Conservation (phyloP, 257 asterid species). For the Fraxinus pennsylvanica region DNA sequence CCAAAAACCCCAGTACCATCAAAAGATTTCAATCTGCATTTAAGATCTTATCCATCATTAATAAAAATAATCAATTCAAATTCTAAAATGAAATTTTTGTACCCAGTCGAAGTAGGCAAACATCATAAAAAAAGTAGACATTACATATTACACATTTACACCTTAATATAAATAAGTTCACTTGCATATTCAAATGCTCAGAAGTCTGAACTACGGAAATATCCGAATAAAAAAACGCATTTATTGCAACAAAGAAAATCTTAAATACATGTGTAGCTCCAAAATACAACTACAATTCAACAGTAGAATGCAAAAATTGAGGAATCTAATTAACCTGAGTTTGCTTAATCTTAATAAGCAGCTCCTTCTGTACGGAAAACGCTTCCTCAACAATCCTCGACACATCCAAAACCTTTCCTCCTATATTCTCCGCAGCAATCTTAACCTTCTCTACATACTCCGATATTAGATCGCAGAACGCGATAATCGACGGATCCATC, state of each 20-base stretch:
- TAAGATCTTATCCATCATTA: not conserved
- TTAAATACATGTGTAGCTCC: not conserved
- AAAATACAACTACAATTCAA: not conserved
- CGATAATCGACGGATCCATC: slow-evolving; percentile 77
- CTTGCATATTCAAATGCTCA: not conserved
- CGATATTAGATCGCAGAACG: slow-evolving; percentile 72
- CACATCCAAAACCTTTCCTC: slow-evolving; percentile 77
- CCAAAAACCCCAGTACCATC: not conserved
- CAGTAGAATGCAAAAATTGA: not conserved
- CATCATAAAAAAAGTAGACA: not conserved
- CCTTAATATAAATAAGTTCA: not conserved
- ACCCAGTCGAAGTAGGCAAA: not conserved
- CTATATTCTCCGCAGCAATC: slow-evolving; percentile 79
- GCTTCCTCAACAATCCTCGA: slow-evolving; percentile 69
- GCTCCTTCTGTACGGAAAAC: slow-evolving; percentile 72
- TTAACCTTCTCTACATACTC: slow-evolving; percentile 55
- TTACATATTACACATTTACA: not conserved
- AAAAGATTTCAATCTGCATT: not conserved
- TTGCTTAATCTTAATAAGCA: slow-evolving; percentile 68
- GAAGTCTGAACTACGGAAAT: not conserved
- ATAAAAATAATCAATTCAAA: not conserved
- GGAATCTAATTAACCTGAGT: slow-evolving; percentile 47
- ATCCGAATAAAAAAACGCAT: not conserved
- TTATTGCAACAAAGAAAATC: not conserved
- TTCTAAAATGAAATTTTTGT: not conserved